These are phyloP conservation scores for Saccharum spontaneum DNA, from an alignment of 176 grass and related monocot genomes.

Conservation along the genomic window DNA sequence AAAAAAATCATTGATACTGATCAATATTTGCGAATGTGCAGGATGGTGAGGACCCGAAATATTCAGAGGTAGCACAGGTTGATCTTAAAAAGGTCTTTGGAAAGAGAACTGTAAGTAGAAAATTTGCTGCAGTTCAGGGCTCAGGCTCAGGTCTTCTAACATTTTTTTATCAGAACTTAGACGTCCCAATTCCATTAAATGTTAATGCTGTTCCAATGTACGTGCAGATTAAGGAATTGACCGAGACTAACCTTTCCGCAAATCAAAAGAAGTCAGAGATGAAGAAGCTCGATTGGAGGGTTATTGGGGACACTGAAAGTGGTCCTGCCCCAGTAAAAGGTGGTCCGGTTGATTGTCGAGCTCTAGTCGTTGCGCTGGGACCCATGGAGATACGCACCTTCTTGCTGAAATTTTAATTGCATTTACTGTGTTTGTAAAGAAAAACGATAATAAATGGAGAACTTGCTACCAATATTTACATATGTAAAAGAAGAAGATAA, in stretches of 20 bases:
- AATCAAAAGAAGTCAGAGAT: slow-evolving; percentile 83
- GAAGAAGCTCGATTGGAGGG: slow-evolving; percentile 68
- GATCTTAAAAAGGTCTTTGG: slow-evolving; percentile 74
- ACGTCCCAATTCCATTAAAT: neutral
- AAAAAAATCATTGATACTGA: neutral
- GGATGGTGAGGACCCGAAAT: slow-evolving; percentile 60
- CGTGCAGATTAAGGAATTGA: slow-evolving; percentile 73
- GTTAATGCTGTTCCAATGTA: neutral
- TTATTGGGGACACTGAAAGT: slow-evolving; percentile 27
- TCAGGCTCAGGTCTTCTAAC: neutral
- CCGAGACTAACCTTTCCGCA: slow-evolving; percentile 70
- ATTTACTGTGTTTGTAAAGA: neutral
- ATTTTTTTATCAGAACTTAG: neutral
- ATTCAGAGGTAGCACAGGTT: slow-evolving; percentile 68
- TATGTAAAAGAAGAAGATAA: neutral
- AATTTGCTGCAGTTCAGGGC: neutral
- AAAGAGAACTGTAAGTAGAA: slow-evolving; percentile 56
- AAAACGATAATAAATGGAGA: neutral
- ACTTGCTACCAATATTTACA: neutral
- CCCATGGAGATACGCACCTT: slow-evolving; percentile 98
- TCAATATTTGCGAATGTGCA: neutral
- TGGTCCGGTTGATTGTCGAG: slow-evolving; percentile 43
- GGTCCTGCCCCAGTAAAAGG: slow-evolving; percentile 44
- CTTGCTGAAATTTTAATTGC: slow-evolving; percentile 59
- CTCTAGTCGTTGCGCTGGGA: slow-evolving; percentile 65